Base-by-base conservation (phyloP, 768 basidiomycete genomes). In the Cystoderma amianthinum region DNA sequence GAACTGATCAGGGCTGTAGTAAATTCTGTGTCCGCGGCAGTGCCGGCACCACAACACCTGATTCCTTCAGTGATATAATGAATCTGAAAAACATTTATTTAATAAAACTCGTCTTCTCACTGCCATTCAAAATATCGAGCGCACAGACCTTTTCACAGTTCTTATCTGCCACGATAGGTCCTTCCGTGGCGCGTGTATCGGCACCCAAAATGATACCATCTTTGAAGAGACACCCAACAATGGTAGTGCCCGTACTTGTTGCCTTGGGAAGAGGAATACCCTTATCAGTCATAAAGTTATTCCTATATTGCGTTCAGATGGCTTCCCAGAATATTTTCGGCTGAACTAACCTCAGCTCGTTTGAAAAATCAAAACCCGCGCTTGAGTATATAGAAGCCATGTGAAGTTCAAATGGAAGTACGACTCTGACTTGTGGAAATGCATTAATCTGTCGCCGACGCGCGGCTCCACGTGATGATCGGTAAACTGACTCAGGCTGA, bases 11-110 rank as follows among this genome's bases (percentile, higher is more conserved):
- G 76, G 11, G 90, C 91, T 36, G 96, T 97, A 23, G 82, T 84
- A 55, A 92, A 93, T 60, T 95, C 92, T 0, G 95, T 97, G 57
- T 99, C 96, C 5, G 96, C 96, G n/a, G 95, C 96, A 2, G 96
- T 98, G 46, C 96, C 96, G 1, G 96, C 96, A 53, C 96, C 96
- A 59, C 95, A 97, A 70, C 96, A 99, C 38, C 94, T 77, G 46
- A 99, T 98, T 48, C 83, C 82, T 45, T 96, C 92, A 3, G 92
- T 82, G 58, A 99, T 87, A 64, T 84, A 98, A 63, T 99, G 96
- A 54, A 99, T 99, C 95, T 98, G 49, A 12, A 18, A 36, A 25
- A 28, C 22, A 36, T 37, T 32, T 30, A 21, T 18, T 22, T 35
- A 34, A 20, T 22, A n/a, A 25, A 22, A 32, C 6, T 23, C 18